Percentiles rank a stretch among this genome's conserved stretches.
These are phyloP conservation scores for Tubosaeta sp. DNA, from an alignment of 768 basidiomycete genomes.

Conservation along the genomic window DNA sequence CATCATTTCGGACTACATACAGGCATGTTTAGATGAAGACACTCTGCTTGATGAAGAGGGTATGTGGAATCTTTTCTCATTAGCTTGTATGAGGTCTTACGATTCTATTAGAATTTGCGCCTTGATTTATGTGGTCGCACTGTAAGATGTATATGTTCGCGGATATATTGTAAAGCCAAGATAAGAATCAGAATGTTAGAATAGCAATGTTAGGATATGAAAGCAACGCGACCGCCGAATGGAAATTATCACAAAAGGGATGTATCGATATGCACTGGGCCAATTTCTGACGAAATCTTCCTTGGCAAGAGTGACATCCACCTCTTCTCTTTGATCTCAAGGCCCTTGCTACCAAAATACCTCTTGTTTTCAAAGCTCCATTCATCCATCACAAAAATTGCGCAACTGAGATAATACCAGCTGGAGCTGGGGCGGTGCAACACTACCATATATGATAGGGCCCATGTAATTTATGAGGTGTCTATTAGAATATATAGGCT, in stretches of 20 bases:
- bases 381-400: too few relatives aligned
- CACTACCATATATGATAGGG: too few relatives aligned
- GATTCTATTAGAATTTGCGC: slow-evolving; percentile 21
- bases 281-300: slow-evolving; percentile 1
- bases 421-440: too few relatives aligned
- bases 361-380: too few relatives aligned
- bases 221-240: too few relatives aligned
- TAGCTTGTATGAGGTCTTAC: not conserved
- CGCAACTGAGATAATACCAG: too few relatives aligned
- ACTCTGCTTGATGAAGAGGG: slow-evolving; percentile 86
- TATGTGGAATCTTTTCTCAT: slow-evolving; percentile 3
- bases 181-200: too few relatives aligned
- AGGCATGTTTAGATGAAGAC: slow-evolving; percentile 75
- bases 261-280: slow-evolving; percentile 12
- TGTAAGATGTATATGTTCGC: not conserved
- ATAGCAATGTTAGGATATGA: too few relatives aligned
- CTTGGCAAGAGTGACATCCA: slow-evolving; percentile 31
- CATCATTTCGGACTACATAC: slow-evolving; percentile 72
- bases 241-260: slow-evolving; percentile 3
- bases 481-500: too few relatives aligned
- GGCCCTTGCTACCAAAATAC: slow-evolving; percentile 38
- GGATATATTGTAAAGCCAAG: too few relatives aligned
- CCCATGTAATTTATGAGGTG: too few relatives aligned
- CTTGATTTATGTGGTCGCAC: slow-evolving; percentile 8
- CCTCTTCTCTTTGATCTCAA: slow-evolving; percentile 29